These are phyloP conservation scores for Articulospora tetracladia DNA, from an alignment of 495 filamentous ascomycete genomes.

Conservation along the genomic window DNA sequence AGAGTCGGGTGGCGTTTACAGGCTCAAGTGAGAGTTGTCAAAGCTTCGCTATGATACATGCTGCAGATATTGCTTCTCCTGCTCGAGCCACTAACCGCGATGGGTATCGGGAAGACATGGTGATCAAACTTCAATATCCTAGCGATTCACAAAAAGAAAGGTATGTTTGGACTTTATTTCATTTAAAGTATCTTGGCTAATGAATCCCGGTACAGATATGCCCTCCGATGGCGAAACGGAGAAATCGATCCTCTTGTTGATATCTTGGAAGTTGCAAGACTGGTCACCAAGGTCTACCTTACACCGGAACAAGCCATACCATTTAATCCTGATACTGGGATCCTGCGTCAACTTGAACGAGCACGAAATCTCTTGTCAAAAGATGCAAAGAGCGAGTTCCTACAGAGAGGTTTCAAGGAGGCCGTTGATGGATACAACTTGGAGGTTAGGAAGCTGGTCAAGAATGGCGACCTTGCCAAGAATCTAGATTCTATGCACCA, in stretches of 20 bases:
- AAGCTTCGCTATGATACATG: slow-evolving; percentile 55
- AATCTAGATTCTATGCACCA: slow-evolving; percentile 62
- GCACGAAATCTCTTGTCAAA: slow-evolving; percentile 37
- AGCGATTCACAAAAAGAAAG: slow-evolving; percentile 63
- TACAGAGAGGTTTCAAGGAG: slow-evolving; percentile 60
- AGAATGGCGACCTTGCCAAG: slow-evolving; percentile 62
- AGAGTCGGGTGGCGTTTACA: slow-evolving; percentile 23
- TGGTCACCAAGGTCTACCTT: slow-evolving; percentile 70
- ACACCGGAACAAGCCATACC: slow-evolving; percentile 56
- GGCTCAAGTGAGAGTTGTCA: slow-evolving; percentile 23
- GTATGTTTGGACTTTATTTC: slow-evolving; percentile 37
- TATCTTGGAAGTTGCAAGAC: slow-evolving; percentile 74
- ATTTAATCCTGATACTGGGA: slow-evolving; percentile 69
- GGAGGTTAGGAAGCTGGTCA: slow-evolving; percentile 52
- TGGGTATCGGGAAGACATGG: slow-evolving; percentile 28
- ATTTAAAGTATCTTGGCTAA: slow-evolving; percentile 23
- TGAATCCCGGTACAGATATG: slow-evolving; percentile 52
- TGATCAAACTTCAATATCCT: slow-evolving; percentile 65
- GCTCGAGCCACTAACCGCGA: slow-evolving; percentile 20
- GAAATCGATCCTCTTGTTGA: slow-evolving; percentile 84
- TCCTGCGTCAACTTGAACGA: slow-evolving; percentile 67
- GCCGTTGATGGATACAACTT: slow-evolving; percentile 75
- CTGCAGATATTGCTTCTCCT: slow-evolving; percentile 57
- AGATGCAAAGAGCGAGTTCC: background rate
- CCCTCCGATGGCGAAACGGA: slow-evolving; percentile 72